Percentiles rank a stretch among this genome's conserved stretches.
Conservation (phyloP, 2,329 filamentous ascomycete genomes). For the Lecanicillium sp. region DNA sequence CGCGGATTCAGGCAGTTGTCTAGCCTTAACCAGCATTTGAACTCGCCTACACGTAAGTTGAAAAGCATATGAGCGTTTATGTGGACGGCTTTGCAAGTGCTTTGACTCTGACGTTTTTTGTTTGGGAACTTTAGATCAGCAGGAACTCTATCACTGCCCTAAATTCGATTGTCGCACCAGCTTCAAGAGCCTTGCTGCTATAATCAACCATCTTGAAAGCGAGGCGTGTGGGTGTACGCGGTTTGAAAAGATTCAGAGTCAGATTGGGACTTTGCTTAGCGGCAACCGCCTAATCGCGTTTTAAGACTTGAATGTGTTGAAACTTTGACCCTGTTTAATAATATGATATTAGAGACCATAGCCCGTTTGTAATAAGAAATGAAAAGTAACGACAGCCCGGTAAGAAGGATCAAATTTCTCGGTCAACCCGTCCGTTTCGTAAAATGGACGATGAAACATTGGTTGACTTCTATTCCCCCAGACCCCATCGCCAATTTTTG, state of each 20-base stretch:
- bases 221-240: slow-evolving; percentile 29
- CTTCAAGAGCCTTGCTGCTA: slow-evolving; percentile 28
- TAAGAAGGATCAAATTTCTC: too few relatives aligned
- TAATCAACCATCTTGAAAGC: slow-evolving; percentile 37
- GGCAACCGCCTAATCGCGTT: slow-evolving; percentile 35
- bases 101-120: too few relatives aligned
- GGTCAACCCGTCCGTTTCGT: too few relatives aligned
- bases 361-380: too few relatives aligned
- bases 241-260: slow-evolving; percentile 26
- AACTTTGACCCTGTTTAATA: too few relatives aligned
- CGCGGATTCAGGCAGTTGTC: slow-evolving; percentile 26
- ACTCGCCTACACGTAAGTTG: slow-evolving; percentile 29
- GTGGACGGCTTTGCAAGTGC: too few relatives aligned
- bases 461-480: too few relatives aligned
- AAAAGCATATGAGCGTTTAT: neutral
- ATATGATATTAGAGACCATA: too few relatives aligned
- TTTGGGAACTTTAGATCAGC: slow-evolving; percentile 22
- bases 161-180: slow-evolving; percentile 23
- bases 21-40: slow-evolving; percentile 43
- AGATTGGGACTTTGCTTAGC: slow-evolving; percentile 24
- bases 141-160: slow-evolving; percentile 31
- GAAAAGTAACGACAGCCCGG: too few relatives aligned
- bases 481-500: too few relatives aligned
- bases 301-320: too few relatives aligned
- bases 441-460: too few relatives aligned